phyloP scores from a whole-genome alignment of 2,329 filamentous ascomycete species.

The Pestalotiopsis sp. region DNA sequence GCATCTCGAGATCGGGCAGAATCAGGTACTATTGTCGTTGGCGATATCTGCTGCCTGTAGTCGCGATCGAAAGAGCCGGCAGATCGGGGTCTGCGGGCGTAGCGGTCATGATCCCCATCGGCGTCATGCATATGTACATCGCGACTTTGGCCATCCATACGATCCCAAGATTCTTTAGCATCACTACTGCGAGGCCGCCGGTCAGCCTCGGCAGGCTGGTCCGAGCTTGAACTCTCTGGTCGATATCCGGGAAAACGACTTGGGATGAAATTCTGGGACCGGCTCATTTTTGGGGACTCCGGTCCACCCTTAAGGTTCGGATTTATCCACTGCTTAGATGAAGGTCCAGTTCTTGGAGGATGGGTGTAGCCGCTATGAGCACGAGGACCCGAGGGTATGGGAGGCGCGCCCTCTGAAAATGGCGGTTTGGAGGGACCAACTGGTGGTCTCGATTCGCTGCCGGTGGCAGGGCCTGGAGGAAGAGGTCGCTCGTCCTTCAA shows the following conservation, averaged over 20 bases:
- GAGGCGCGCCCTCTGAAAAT: constrained; percentile 45
- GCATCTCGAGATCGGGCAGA: constrained; percentile 17
- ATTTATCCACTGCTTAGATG: constrained; percentile 64
- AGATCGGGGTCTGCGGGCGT: constrained; percentile 25
- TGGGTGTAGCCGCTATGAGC: constrained; percentile 47
- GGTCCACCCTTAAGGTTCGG: constrained; percentile 50
- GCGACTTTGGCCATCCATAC: constrained; percentile 20
- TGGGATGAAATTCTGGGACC: constrained; percentile 52
- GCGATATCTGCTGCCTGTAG: constrained; percentile 22
- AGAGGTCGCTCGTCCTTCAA: constrained; percentile 51
- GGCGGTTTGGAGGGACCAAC: constrained; percentile 46
- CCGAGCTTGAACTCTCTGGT: constrained; percentile 37
- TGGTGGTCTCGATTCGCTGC: constrained; percentile 37
- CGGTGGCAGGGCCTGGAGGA: constrained; percentile 42
- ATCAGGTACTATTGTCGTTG: constrained; percentile 15
- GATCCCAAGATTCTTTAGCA: constrained; percentile 44
- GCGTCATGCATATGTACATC: constrained; percentile 22
- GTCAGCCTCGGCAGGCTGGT: constrained; percentile 43
- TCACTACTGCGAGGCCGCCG: constrained; percentile 57
- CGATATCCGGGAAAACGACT: constrained; percentile 37
- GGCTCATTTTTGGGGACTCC: constrained; percentile 54
- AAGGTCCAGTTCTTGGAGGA: constrained; percentile 51
- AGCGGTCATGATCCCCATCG: constrained; percentile 18
- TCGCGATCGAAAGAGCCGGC: constrained; percentile 26
- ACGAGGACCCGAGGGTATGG: constrained; percentile 57